These are phyloP conservation scores for Eustoma russellianum DNA, from an alignment of 257 asterid species.

Conservation along the genomic window DNA sequence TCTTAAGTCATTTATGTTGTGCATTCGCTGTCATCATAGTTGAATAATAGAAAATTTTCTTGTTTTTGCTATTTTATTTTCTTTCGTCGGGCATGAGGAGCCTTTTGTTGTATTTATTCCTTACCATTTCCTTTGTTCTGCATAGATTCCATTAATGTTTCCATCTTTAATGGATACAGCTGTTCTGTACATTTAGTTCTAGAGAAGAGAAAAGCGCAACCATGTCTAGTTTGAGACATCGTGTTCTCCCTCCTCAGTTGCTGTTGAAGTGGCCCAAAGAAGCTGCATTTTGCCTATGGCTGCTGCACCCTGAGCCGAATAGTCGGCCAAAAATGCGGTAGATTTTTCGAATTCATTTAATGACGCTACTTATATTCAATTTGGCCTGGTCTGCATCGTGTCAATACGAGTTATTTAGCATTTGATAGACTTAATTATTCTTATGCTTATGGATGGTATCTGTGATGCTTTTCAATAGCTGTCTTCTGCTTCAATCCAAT, in stretches of 20 bases:
- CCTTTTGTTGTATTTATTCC: no score
- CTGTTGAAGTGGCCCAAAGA: slow-evolving; percentile 95
- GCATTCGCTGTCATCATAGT: no score
- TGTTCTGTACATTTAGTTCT: slow-evolving; percentile 63
- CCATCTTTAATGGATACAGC: slow-evolving; percentile 32
- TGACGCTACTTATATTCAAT: neutral
- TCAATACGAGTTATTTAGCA: slow-evolving; percentile 3
- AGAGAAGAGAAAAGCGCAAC: slow-evolving; percentile 64
- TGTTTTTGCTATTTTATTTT: no score
- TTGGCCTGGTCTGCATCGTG: neutral
- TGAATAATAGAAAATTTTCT: no score
- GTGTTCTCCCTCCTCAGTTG: slow-evolving; percentile 90
- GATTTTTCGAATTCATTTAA: slow-evolving; percentile 7
- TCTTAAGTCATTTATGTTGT: no score
- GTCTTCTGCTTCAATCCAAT: no score
- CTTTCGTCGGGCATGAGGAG: no score
- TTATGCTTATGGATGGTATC: neutral
- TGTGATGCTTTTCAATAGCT: neutral
- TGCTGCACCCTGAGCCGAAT: slow-evolving; percentile 84
- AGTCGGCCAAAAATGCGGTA: slow-evolving; percentile 81
- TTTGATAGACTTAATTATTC: neutral
- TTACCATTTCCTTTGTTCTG: no score
- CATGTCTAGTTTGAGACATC: slow-evolving; percentile 80
- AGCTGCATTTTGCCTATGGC: slow-evolving; percentile 96
- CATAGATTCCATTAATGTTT: no score